Conservation (phyloP, 768 basidiomycete genomes). For the Phylloporus sp. region DNA sequence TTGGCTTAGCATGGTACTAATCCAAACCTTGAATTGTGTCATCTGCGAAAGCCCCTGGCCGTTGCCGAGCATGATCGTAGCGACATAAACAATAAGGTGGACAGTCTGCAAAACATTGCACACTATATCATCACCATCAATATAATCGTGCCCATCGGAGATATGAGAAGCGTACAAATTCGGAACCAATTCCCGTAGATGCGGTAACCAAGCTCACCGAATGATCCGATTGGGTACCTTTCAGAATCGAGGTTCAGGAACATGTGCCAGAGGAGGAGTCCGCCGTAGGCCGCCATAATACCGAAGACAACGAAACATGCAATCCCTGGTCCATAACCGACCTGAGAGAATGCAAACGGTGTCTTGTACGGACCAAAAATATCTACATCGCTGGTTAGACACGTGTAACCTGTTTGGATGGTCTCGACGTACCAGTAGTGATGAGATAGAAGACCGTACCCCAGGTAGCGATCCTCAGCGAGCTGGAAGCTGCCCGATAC, state of each 20-base stretch:
- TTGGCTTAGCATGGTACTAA: no score
- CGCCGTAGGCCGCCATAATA: slow-evolving; percentile 49
- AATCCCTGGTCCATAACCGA: slow-evolving; percentile 56
- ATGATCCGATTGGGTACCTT: slow-evolving; percentile 43
- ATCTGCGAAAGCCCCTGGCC: slow-evolving; percentile 53
- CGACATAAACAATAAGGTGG: slow-evolving; percentile 53
- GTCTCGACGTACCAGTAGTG: slow-evolving; percentile 37
- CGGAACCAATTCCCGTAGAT: slow-evolving; percentile 47
- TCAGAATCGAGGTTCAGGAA: slow-evolving; percentile 55
- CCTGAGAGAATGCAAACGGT: slow-evolving; percentile 52
- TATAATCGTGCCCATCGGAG: not conserved
- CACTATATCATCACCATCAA: slow-evolving; percentile 19
- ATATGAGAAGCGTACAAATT: slow-evolving; percentile 17
- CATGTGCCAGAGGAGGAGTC: slow-evolving; percentile 50
- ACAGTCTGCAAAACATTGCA: slow-evolving; percentile 48
- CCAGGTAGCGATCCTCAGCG: slow-evolving; percentile 48
- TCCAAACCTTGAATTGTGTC: slow-evolving; percentile 37
- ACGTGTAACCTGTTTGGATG: not conserved
- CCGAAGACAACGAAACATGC: slow-evolving; percentile 23
- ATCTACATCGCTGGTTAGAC: slow-evolving; percentile 35
- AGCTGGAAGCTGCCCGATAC: slow-evolving; percentile 38
- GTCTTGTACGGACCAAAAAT: slow-evolving; percentile 60
- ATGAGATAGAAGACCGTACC: slow-evolving; percentile 50
- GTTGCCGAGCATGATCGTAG: slow-evolving; percentile 33
- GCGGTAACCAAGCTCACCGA: slow-evolving; percentile 52